Conservation (phyloP, 768 basidiomycete species). For the Suillus sp. region DNA sequence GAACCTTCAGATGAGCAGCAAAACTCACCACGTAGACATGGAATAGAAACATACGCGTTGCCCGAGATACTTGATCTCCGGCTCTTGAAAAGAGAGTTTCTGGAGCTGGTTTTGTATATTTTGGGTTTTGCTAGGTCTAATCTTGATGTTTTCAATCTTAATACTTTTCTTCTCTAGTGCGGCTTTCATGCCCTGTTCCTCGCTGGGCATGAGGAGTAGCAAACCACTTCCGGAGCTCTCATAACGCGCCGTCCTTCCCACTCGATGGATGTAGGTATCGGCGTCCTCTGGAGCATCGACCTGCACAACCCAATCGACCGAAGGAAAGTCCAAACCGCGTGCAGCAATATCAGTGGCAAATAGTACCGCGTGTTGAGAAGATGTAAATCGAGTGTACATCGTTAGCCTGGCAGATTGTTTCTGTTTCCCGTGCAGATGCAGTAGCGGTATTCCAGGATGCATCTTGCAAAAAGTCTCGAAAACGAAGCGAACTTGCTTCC, state of each 20-base stretch:
- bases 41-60: constrained; percentile 66
- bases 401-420: constrained; percentile 88
- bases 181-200: constrained; percentile 87
- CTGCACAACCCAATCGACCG: constrained; percentile 96
- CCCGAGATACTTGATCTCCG: constrained; percentile 95
- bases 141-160: constrained; percentile 78
- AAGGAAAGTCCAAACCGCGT: constrained; percentile 93
- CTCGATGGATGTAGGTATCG: constrained; percentile 96
- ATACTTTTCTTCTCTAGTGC: constrained; percentile 75
- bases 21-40: not conserved
- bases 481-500: constrained; percentile 96
- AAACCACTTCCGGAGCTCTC: constrained; percentile 87
- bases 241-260: constrained; percentile 93
- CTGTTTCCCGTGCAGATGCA: constrained; percentile 95
- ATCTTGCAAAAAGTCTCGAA: constrained; percentile 95
- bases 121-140: constrained; percentile 83
- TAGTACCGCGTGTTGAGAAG: constrained; percentile 79
- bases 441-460: constrained; percentile 91
- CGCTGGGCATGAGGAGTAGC: constrained; percentile 82
- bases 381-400: constrained; percentile 83
- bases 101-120: constrained; percentile 87
- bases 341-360: constrained; percentile 98
- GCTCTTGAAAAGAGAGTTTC: constrained; percentile 90
- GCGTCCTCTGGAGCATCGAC: constrained; percentile 96
- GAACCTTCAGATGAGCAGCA: constrained; percentile 13